Conservation (phyloP, 495 filamentous ascomycete genomes). For the Massariosphaeria phaeospora region DNA sequence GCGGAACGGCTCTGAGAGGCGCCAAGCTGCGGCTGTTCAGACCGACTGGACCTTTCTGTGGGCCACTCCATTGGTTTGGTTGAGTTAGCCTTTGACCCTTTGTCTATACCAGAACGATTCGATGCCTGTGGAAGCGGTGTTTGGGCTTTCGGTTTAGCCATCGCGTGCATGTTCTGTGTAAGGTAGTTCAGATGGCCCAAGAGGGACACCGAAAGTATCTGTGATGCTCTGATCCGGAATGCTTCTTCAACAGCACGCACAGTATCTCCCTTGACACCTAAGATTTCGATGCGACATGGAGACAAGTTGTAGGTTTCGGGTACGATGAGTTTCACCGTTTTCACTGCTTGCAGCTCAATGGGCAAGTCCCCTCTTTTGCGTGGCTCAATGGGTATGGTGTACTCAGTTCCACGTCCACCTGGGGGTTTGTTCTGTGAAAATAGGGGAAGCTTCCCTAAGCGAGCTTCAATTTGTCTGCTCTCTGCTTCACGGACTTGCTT, state of each 20-base stretch:
- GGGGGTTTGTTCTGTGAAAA: conserved; percentile 68
- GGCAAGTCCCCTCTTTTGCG: conserved; percentile 59
- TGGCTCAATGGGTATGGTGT: conserved; percentile 68
- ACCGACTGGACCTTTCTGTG: not conserved
- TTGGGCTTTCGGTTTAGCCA: conserved; percentile 44
- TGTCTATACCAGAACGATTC: no score
- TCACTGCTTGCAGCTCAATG: conserved; percentile 55
- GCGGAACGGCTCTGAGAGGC: not conserved
- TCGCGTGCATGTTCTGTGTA: conserved; percentile 63
- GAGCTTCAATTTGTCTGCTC: conserved; percentile 46
- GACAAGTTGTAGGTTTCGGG: conserved; percentile 71
- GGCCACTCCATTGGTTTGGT: no score
- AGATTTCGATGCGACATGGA: conserved; percentile 59
- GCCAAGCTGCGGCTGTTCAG: not conserved
- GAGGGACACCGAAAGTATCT: conserved; percentile 56
- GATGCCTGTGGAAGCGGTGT: not conserved
- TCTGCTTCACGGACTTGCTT: conserved; percentile 48
- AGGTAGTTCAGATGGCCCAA: conserved; percentile 75
- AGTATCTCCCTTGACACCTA: conserved; percentile 56
- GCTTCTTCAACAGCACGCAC: conserved; percentile 58
- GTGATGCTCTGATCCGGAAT: conserved; percentile 56
- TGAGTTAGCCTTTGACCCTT: no score
- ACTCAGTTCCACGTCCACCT: conserved; percentile 70
- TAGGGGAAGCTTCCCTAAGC: conserved; percentile 58
- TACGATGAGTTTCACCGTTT: conserved; percentile 63